These are phyloP conservation scores for Colletotrichum sp. DNA, from an alignment of 2,329 filamentous ascomycete species.

Conservation along the genomic window DNA sequence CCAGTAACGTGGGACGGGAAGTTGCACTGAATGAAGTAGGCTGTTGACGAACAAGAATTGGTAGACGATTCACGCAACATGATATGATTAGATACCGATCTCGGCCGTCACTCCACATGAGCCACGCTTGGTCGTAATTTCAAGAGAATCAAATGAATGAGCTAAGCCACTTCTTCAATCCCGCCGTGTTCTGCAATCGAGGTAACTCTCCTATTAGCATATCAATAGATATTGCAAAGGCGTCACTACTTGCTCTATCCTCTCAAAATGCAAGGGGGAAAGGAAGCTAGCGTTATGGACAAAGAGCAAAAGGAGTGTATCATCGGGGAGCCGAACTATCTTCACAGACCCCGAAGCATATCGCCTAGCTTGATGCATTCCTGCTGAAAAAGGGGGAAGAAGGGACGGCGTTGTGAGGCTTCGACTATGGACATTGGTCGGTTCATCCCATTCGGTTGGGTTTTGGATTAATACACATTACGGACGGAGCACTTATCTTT, in stretches of 20 bases:
- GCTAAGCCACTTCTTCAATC: neutral
- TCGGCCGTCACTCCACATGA: neutral
- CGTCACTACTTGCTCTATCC: neutral
- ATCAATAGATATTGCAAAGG: neutral
- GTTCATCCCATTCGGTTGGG: neutral
- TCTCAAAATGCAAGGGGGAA: neutral
- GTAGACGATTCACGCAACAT: no score
- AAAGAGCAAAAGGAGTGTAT: neutral
- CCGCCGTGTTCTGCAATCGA: neutral
- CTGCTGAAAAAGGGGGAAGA: no score
- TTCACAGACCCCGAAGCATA: no score
- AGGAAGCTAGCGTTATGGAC: neutral
- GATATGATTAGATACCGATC: no score
- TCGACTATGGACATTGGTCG: neutral
- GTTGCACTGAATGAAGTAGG: neutral
- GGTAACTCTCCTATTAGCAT: neutral
- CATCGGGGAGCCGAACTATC: neutral
- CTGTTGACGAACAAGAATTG: neutral
- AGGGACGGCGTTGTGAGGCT: no score
- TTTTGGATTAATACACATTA: neutral
- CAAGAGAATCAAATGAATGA: neutral
- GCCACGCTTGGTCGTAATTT: neutral
- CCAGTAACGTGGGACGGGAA: no score
- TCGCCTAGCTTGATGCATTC: no score
- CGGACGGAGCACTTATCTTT: no score